Conservation (phyloP, 2,329 filamentous ascomycete species). For the Colletotrichum karsti region DNA sequence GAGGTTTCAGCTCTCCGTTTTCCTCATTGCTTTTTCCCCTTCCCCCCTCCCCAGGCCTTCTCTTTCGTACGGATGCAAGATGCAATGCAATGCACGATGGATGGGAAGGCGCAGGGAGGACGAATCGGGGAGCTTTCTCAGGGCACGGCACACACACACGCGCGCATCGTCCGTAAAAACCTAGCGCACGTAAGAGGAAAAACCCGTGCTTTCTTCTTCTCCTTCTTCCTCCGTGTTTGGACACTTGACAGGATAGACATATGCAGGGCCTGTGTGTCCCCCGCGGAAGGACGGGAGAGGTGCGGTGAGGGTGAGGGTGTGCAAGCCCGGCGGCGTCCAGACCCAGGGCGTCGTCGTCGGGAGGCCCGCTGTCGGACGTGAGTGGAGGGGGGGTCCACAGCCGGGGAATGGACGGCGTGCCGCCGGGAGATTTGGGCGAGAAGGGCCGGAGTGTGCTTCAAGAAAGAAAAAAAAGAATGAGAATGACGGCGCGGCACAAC, state of each 20-base stretch:
- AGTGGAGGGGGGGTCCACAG: too few relatives aligned
- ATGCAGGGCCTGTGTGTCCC: too few relatives aligned
- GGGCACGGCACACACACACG: neutral
- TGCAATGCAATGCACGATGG: constrained; percentile 16
- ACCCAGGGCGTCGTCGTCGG: too few relatives aligned
- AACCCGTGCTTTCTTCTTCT: neutral
- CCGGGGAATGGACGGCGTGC: neutral
- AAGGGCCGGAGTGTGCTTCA: neutral
- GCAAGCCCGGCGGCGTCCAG: too few relatives aligned
- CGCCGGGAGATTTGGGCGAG: neutral
- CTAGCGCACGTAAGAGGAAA: constrained; percentile 26
- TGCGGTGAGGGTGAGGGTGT: neutral
- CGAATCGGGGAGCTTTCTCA: constrained; percentile 13
- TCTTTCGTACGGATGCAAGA: constrained; percentile 4
- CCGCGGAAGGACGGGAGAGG: neutral
- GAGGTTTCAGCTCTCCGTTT: constrained; percentile 18
- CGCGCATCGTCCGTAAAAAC: constrained; percentile 3
- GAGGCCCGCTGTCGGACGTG: constrained; percentile 21
- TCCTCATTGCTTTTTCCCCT: neutral
- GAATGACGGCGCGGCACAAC: neutral
- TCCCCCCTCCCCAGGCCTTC: too few relatives aligned
- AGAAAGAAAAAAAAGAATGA: neutral
- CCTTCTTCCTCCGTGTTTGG: too few relatives aligned
- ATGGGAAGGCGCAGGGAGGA: too few relatives aligned
- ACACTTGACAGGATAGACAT: neutral